A percentile compares a stretch with the other conserved stretches of the same genome.
These are phyloP conservation scores for Ilex paraguariensis DNA, from an alignment of 305 asterid species.

Conservation along the genomic window DNA sequence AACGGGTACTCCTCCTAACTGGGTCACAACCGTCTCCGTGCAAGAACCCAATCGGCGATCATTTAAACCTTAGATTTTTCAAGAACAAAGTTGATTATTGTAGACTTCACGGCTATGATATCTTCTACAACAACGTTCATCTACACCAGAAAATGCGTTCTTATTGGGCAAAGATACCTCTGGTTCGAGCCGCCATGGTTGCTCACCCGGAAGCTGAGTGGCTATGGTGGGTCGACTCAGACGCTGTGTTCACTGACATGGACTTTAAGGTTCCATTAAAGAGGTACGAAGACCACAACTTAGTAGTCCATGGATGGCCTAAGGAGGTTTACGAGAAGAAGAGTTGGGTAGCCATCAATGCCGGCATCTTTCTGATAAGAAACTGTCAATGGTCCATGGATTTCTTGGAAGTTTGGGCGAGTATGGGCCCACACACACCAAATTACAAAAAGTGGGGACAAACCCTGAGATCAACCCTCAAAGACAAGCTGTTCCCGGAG, in stretches of 20 bases:
- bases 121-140: background rate
- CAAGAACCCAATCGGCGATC: background rate
- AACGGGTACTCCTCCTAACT: background rate
- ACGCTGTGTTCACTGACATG: slow-evolving; percentile 1
- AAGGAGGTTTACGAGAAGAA: background rate
- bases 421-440: slow-evolving; percentile 68
- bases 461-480: slow-evolving; percentile 32
- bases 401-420: slow-evolving; percentile 59
- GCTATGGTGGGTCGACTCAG: slow-evolving; percentile 2
- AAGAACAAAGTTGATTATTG: slow-evolving; percentile 1
- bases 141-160: background rate
- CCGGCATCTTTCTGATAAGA: slow-evolving; percentile 62
- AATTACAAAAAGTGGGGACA: slow-evolving; percentile 48
- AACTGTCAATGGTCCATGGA: slow-evolving; percentile 81
- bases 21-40: slow-evolving; percentile 1
- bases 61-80: background rate
- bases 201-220: background rate
- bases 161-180: background rate
- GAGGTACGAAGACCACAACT: background rate
- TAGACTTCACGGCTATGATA: background rate
- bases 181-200: background rate
- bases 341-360: slow-evolving; percentile 67
- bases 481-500: slow-evolving; percentile 39
- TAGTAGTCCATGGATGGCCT: background rate
- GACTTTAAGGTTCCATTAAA: background rate